Conservation (phyloP, 2,329 filamentous ascomycete species). For the Paraphoma chrysanthemicola region DNA sequence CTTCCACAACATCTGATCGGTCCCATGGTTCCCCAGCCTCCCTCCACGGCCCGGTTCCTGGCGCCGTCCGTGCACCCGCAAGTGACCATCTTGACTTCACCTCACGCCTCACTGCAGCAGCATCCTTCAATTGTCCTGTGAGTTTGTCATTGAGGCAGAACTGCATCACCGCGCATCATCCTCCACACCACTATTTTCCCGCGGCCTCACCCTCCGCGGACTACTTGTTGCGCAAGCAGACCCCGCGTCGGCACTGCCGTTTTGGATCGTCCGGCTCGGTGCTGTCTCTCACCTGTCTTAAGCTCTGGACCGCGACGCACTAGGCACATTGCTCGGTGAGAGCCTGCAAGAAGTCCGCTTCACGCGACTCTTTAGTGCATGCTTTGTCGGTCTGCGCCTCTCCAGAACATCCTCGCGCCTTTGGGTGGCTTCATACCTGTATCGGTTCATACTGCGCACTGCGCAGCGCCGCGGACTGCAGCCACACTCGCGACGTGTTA, state of each 20-base stretch:
- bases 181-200: neutral
- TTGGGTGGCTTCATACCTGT: neutral
- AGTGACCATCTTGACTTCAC: conserved; percentile 19
- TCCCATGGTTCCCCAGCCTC: conserved; percentile 32
- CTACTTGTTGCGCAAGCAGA: conserved; percentile 1
- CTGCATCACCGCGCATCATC: neutral
- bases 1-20: neutral
- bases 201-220: neutral
- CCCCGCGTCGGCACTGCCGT: conserved; percentile 36
- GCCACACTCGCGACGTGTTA: neutral
- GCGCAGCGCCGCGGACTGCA: neutral
- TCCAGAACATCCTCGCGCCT: neutral
- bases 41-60: conserved; percentile 23
- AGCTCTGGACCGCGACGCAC: conserved; percentile 16
- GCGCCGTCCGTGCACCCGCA: conserved; percentile 19
- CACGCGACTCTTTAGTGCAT: conserved; percentile 12
- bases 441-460: neutral
- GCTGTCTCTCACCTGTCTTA: conserved; percentile 23
- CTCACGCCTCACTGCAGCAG: conserved; percentile 15
- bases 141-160: neutral
- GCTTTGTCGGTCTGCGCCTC: neutral
- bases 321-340: conserved; percentile 13
- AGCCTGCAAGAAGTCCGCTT: conserved; percentile 4
- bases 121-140: conserved; percentile 6
- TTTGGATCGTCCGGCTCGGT: conserved; percentile 25